Percentiles rank a stretch among this genome's conserved stretches.
phyloP scores from a whole-genome alignment of 169 alveolate genomes.

The Plasmodium gonderi region DNA sequence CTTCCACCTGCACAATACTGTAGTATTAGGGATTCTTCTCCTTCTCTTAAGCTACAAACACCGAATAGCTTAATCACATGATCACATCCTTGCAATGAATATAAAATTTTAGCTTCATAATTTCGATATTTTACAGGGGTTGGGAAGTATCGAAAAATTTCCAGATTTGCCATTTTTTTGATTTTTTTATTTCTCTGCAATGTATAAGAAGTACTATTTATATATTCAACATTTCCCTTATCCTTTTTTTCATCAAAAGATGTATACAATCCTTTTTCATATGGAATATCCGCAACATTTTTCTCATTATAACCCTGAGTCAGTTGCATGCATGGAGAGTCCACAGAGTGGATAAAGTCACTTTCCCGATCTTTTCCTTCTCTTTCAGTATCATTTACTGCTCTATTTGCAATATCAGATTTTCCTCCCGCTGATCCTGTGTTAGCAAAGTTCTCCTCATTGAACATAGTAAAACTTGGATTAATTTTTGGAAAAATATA shows the following conservation, averaged over 20 bases:
- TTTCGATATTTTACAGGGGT: conserved; percentile 79
- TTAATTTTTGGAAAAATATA: conserved; percentile 46
- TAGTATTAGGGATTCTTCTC: conserved; percentile 76
- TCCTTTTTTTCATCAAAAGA: neutral
- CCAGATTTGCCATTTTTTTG: conserved; percentile 59
- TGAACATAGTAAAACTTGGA: neutral
- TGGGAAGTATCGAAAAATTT: conserved; percentile 77
- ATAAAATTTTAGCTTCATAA: conserved; percentile 79
- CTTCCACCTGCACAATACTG: conserved; percentile 82
- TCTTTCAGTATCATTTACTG: neutral
- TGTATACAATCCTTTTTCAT: neutral
- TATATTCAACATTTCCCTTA: neutral
- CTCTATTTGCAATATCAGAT: neutral
- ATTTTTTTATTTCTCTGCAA: conserved; percentile 75
- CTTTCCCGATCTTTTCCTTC: neutral
- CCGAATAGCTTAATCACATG: conserved; percentile 77
- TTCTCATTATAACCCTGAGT: no score
- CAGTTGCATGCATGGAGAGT: no score
- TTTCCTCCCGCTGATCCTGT: neutral
- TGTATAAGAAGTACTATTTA: conserved; percentile 19
- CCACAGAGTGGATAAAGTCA: no score
- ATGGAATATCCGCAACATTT: no score
- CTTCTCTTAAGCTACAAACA: conserved; percentile 72
- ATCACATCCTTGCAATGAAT: conserved; percentile 54
- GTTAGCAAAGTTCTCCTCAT: neutral